Base-by-base conservation (phyloP, 23 red algal genomes). In the Porphyridium purpureum region DNA sequence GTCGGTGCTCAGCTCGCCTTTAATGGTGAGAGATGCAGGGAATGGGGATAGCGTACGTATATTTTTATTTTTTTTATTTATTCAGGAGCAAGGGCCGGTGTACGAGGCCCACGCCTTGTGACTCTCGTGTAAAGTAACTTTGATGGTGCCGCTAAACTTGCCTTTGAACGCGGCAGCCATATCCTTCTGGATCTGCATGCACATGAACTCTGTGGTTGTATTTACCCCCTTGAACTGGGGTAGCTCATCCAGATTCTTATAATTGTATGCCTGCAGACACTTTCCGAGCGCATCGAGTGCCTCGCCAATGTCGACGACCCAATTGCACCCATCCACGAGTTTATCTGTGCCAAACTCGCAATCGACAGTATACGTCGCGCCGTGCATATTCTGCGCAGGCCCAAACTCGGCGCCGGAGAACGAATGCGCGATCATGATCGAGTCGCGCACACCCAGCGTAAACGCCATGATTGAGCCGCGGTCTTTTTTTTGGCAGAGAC, bases 381-480 rank as follows among this genome's bases (percentile, higher is more conserved):
- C 82, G 31, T 88, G 82, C 31, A 78, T 49, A 67, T 88, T 24
- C 47, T 81, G 64, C 8, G 66, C 64, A 28, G 66, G 74, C 9
- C 66, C 74, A 56, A 73, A 81, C 9, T 68, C 60, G 19, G 62
- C 50, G 11, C 70, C 82, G 4, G 36, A 22, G 35, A 88, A 88
- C 22, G 82, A 88, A 55, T 88, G 82, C 17, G 72, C 82, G 34
- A 78, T 88, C 82, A 88, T 88, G 21, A 88, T 68, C 1, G 82
- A 88, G 31, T 88, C 82, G 9, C 72, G 29, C 2, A 88, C 72
- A 31, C 54, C 49, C 21, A 88, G 25, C 1, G 82, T 72, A 47
- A 75, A 88, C 20, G 51, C 64, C 76, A 82, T 82, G 11, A 11
- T 44, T 44, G n/a, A n/a, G n/a, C n/a, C n/a, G n/a, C n/a, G n/a